Conservation (phyloP, 768 basidiomycete species). For the Multifurca ochricompacta region DNA sequence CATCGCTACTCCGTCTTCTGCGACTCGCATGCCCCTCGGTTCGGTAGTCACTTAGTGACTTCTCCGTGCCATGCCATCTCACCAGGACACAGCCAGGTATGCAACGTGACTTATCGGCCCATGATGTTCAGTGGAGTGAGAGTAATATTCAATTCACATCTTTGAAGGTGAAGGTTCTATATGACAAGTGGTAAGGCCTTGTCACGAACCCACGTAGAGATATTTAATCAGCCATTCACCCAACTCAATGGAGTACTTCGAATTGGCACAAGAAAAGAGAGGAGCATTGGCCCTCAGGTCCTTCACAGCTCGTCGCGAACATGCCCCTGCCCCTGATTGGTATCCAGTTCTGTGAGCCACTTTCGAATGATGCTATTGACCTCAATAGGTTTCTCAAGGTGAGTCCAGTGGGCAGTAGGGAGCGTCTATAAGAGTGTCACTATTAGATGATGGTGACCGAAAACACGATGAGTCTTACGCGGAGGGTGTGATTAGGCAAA, state of each 20-base stretch:
- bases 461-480: constrained; percentile 28
- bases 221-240: background rate
- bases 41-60: no score
- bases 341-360: constrained; percentile 38
- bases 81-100: no score
- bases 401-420: constrained; percentile 57
- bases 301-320: constrained; percentile 12
- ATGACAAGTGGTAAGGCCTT: background rate
- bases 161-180: background rate
- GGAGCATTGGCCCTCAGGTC: no score
- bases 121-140: background rate
- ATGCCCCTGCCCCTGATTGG: background rate
- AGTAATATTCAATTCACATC: background rate
- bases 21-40: no score
- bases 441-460: background rate
- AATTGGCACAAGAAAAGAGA: no score
- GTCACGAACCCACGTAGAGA: background rate
- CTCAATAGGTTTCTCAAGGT: constrained; percentile 47
- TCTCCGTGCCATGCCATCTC: no score
- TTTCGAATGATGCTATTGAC: constrained; percentile 45
- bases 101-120: no score
- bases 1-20: no score
- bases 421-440: constrained; percentile 34
- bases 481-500: constrained; percentile 30
- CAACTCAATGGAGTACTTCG: background rate